A percentile compares a stretch with the other conserved stretches of the same genome.
Conservation (phyloP, 257 asterid species). For the Echium plantagineum region DNA sequence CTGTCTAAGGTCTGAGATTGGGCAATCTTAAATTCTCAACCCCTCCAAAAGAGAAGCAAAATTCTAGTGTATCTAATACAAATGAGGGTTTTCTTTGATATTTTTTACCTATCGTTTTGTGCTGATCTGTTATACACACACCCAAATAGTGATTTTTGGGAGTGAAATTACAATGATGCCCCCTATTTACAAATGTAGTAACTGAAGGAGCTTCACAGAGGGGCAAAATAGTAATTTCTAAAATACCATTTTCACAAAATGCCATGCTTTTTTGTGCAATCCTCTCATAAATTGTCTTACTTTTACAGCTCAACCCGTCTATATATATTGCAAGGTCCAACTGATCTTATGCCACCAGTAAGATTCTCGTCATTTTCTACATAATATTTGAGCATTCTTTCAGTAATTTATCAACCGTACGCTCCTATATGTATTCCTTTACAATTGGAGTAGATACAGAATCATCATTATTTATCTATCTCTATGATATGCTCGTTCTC, state of each 20-base stretch:
- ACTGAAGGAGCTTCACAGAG: no score
- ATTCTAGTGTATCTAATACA: background rate
- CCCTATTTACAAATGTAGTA: no score
- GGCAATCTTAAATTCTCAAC: background rate
- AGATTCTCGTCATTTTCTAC: constrained; percentile 10
- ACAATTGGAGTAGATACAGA: background rate
- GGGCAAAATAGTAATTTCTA: no score
- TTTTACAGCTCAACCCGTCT: constrained; percentile 77
- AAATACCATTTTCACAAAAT: no score
- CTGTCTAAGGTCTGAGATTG: background rate
- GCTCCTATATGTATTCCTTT: no score
- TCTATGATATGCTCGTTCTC: background rate
- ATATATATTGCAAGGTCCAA: constrained; percentile 86
- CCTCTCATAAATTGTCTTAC: constrained; percentile 9
- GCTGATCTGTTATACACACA: no score
- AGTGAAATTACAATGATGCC: no score
- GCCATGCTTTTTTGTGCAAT: background rate
- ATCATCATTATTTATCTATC: background rate
- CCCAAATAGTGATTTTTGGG: no score
- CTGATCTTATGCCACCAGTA: constrained; percentile 87
- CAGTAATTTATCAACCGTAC: background rate
- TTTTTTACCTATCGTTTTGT: background rate
- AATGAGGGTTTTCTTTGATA: background rate
- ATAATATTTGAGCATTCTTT: background rate
- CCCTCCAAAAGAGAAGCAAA: background rate